These are phyloP conservation scores for Lantana camara DNA, from an alignment of 257 asterid genomes.

Conservation along the genomic window DNA sequence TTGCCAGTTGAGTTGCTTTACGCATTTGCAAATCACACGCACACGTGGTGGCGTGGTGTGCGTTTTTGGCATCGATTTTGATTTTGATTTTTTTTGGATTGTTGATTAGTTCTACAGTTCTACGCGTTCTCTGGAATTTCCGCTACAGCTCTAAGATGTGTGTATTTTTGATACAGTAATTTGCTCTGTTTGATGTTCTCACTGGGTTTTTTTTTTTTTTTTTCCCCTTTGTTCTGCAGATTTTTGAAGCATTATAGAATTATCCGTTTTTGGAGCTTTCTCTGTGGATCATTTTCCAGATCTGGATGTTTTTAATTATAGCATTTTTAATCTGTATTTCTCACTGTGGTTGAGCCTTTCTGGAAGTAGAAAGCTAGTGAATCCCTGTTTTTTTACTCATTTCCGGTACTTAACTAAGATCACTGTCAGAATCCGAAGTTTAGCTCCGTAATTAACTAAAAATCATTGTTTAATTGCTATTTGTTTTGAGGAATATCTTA, in stretches of 20 bases:
- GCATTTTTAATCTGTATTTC: background rate
- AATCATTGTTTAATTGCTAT: background rate
- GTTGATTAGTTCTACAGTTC: no score
- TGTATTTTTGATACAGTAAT: no score
- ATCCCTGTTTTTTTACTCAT: conserved; percentile 7
- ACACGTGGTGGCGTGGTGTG: background rate
- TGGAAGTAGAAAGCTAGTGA: conserved; percentile 9
- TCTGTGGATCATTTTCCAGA: conserved; percentile 44
- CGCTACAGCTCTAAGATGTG: no score
- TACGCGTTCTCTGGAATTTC: no score
- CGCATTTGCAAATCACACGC: conserved; percentile 1
- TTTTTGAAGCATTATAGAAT: conserved; percentile 24
- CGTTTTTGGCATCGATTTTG: background rate
- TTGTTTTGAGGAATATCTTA: conserved; percentile 12
- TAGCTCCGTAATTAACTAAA: background rate
- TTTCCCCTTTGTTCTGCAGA: conserved; percentile 12
- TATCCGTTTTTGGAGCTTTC: conserved; percentile 45
- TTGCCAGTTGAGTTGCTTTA: conserved; percentile 21
- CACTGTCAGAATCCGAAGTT: background rate
- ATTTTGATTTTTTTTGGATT: no score
- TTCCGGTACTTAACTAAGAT: conserved; percentile 5
- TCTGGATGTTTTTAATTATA: conserved; percentile 18
- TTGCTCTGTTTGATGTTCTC: conserved; percentile 6
- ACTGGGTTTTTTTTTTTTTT: background rate
- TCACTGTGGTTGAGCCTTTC: conserved; percentile 5